These are phyloP conservation scores for Alloteropsis semialata DNA, from an alignment of 176 grass and related monocot genomes.

Conservation along the genomic window DNA sequence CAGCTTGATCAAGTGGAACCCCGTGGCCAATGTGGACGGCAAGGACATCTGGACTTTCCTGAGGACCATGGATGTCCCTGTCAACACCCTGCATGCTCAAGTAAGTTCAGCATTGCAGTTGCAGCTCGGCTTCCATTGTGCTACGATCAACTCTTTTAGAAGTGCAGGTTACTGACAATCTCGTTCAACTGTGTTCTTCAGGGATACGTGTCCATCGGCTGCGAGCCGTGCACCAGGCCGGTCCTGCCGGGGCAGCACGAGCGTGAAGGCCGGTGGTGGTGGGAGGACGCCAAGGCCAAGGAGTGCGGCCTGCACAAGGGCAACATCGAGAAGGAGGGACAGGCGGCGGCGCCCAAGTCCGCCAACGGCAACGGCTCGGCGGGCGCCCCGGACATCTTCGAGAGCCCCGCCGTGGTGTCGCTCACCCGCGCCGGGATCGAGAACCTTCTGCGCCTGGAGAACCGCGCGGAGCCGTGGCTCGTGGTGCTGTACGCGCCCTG, in stretches of 20 bases:
- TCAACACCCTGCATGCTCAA: conserved; percentile 80
- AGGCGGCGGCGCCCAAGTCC: conserved; percentile 30
- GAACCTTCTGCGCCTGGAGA: conserved; percentile 69
- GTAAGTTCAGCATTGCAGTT: conserved; percentile 24
- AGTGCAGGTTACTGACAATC: neutral
- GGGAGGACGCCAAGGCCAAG: conserved; percentile 96
- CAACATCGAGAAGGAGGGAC: conserved; percentile 60
- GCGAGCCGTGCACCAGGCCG: conserved; percentile 94
- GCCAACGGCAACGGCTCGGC: conserved; percentile 51
- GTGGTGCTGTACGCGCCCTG: conserved; percentile 82
- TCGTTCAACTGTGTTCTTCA: conserved; percentile 15
- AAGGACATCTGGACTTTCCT: conserved; percentile 95
- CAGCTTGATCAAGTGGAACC: conserved; percentile 97
- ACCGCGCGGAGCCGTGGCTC: conserved; percentile 65
- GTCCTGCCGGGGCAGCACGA: conserved; percentile 91
- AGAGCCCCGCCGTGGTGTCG: conserved; percentile 60
- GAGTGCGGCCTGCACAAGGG: conserved; percentile 98
- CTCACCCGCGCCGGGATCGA: conserved; percentile 65
- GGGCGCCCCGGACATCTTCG: conserved; percentile 60
- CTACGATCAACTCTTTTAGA: neutral
- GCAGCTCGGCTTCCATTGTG: neutral
- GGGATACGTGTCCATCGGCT: conserved; percentile 95
- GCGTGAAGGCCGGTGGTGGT: conserved; percentile 97
- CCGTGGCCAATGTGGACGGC: conserved; percentile 76
- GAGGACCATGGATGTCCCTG: conserved; percentile 88